These are phyloP conservation scores for Coemansia furcata DNA, from an alignment of 192 early-diverging fungal species.

Conservation along the genomic window DNA sequence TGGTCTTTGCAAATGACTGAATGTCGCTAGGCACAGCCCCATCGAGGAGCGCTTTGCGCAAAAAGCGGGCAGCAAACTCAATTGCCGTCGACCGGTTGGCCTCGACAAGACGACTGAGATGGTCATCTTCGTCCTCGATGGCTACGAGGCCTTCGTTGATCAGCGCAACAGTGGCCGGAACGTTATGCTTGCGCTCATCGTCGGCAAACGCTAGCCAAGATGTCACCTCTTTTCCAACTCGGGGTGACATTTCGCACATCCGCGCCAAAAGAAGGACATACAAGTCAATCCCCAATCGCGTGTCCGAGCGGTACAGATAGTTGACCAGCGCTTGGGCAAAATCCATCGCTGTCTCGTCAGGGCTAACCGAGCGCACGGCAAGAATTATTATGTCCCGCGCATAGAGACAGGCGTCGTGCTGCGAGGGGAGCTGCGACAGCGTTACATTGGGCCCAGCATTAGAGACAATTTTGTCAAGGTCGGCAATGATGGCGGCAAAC, in stretches of 20 bases:
- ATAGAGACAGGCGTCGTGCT: conserved; percentile 73
- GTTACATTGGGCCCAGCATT: conserved; percentile 38
- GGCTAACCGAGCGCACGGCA: conserved; percentile 64
- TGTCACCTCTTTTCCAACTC: conserved; percentile 79
- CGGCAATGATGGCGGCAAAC: conserved; percentile 60
- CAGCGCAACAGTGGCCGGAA: conserved; percentile 77
- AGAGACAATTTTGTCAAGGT: conserved; percentile 76
- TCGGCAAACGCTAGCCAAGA: conserved; percentile 92
- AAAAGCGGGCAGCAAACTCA: conserved; percentile 75
- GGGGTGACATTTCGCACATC: conserved; percentile 80
- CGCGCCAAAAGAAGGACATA: conserved; percentile 81
- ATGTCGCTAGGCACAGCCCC: conserved; percentile 44
- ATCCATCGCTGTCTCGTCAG: conserved; percentile 78
- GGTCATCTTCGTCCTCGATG: conserved; percentile 80
- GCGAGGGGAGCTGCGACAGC: conserved; percentile 68
- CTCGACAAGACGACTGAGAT: conserved; percentile 84
- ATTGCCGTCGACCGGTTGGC: conserved; percentile 65
- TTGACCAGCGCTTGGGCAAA: conserved; percentile 89
- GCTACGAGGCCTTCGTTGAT: conserved; percentile 77
- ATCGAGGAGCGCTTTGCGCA: conserved; percentile 66
- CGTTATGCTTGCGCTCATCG: conserved; percentile 93
- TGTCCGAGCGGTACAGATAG: conserved; percentile 77
- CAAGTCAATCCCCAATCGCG: conserved; percentile 70
- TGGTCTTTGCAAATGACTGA: conserved; percentile 65
- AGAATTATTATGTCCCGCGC: conserved; percentile 77